Percentiles rank a stretch among this genome's conserved stretches.
Evolutionary conservation across 495 filamentous ascomycete species (phyloP).

Genomic region (Collariella sp.): DNA sequence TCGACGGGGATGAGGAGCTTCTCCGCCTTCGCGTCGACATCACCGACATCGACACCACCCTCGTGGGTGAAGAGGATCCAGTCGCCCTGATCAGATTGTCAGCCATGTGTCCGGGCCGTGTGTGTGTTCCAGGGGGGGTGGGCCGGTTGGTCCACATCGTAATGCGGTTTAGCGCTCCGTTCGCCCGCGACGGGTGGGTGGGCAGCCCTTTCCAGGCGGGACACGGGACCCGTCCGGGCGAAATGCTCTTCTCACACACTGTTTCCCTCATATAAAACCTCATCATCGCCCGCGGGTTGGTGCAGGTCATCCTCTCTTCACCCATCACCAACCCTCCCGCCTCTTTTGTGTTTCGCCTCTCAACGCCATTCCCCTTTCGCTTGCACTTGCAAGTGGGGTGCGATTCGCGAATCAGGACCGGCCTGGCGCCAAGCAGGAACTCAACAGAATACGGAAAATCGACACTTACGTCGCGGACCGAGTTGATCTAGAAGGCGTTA

Average conservation of each 20-base stretch:
- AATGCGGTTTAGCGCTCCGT: conserved; percentile 48
- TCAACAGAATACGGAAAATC: conserved; percentile 7
- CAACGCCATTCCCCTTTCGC: not conserved
- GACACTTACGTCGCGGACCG: conserved; percentile 32
- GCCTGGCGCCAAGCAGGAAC: conserved; percentile 14
- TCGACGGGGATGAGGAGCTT: conserved; percentile 97
- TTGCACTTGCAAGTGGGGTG: conserved; percentile 18
- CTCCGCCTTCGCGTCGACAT: conserved; percentile 98
- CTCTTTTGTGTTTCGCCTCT: not conserved
- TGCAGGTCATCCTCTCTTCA: not conserved
- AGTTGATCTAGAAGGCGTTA: conserved; percentile 29
- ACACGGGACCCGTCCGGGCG: conserved; percentile 8
- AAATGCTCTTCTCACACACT: not conserved
- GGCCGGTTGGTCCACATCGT: conserved; percentile 18
- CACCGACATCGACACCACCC: conserved; percentile 98
- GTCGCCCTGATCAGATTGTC: conserved; percentile 60
- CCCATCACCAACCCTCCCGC: not conserved
- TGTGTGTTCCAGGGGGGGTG: conserved; percentile 2
- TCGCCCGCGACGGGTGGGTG: conserved; percentile 41
- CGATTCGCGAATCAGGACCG: not conserved
- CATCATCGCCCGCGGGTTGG: conserved; percentile 3
- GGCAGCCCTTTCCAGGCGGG: conserved; percentile 14
- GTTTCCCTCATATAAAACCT: conserved; percentile 12
- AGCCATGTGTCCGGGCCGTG: conserved; percentile 26
- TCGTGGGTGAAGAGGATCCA: conserved; percentile 99